A percentile compares a stretch with the other conserved stretches of the same genome.
Evolutionary conservation across 305 asterid genomes (phyloP).

Genomic region (Fraxinus velutina): DNA sequence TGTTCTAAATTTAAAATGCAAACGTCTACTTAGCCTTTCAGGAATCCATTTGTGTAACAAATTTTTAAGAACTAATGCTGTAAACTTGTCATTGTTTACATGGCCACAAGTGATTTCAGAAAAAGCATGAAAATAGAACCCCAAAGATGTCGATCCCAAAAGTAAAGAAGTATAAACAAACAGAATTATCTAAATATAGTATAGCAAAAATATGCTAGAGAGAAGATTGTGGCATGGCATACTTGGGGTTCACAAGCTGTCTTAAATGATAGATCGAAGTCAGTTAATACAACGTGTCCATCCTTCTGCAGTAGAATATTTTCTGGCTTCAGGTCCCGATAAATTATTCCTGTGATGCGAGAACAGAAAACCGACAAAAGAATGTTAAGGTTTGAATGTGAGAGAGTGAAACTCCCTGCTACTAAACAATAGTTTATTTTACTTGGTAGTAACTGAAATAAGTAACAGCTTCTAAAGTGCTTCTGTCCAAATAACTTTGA

Average conservation of each 20-base stretch:
- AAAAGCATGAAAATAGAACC: not conserved
- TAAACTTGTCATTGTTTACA: not conserved
- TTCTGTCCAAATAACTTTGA: not conserved
- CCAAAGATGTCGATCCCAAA: not conserved
- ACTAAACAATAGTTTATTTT: not conserved
- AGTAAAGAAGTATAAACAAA: not conserved
- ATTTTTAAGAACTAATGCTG: not conserved
- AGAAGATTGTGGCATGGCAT: conserved; percentile 35
- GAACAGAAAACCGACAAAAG: conserved; percentile 16
- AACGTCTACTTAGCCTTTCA: not conserved
- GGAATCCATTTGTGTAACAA: not conserved
- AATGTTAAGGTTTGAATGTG: conserved; percentile 15
- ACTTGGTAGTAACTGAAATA: not conserved
- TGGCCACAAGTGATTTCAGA: not conserved
- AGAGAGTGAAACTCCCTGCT: conserved; percentile 13
- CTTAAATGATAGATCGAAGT: conserved; percentile 87
- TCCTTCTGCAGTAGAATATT: conserved; percentile 82
- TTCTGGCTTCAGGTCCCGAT: conserved; percentile 96
- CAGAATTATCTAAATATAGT: not conserved
- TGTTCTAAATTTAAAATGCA: not conserved
- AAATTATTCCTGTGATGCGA: conserved; percentile 70
- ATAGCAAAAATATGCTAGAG: conserved; percentile 5
- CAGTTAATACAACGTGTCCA: conserved; percentile 80
- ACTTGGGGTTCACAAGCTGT: conserved; percentile 89
- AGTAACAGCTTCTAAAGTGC: not conserved